Conservation (phyloP, 2,329 filamentous ascomycete species). For the Albifimbria verrucaria region DNA sequence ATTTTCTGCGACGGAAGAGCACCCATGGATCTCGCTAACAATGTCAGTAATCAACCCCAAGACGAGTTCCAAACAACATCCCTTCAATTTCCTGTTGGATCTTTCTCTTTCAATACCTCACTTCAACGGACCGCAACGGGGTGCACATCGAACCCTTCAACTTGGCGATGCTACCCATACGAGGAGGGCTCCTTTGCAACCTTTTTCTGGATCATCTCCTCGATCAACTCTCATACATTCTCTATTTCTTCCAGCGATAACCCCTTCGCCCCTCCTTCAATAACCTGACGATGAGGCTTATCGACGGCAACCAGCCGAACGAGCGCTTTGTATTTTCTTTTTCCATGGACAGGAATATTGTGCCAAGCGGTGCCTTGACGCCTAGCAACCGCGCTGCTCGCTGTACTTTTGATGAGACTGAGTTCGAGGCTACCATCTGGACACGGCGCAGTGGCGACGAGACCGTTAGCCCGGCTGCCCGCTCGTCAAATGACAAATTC, state of each 20-base stretch:
- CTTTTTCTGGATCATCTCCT: constrained; percentile 60
- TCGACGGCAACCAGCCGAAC: constrained; percentile 41
- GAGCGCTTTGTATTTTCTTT: constrained; percentile 60
- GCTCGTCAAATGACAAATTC: constrained; percentile 22
- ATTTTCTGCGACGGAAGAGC: no score
- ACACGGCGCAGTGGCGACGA: constrained; percentile 37
- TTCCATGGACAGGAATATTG: constrained; percentile 47
- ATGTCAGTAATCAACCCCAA: constrained; percentile 5
- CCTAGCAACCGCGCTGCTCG: constrained; percentile 40
- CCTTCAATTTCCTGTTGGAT: constrained; percentile 55
- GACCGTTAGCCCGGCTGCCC: constrained; percentile 12
- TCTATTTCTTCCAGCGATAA: constrained; percentile 54
- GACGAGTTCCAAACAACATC: constrained; percentile 8
- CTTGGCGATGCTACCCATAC: constrained; percentile 63
- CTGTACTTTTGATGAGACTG: constrained; percentile 58
- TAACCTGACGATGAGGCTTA: constrained; percentile 45
- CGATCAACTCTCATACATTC: constrained; percentile 37
- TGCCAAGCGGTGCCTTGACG: constrained; percentile 42
- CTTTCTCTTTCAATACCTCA: constrained; percentile 58
- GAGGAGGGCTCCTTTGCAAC: constrained; percentile 39
- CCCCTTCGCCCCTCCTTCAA: constrained; percentile 55
- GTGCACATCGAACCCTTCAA: constrained; percentile 55
- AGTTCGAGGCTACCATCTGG: constrained; percentile 57
- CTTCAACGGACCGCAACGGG: constrained; percentile 49
- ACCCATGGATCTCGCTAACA: no score